A percentile compares a stretch with the other conserved stretches of the same genome.
Evolutionary conservation across 345 rosid genomes (phyloP).

Genomic region (Erysimum cheiranthoides): DNA sequence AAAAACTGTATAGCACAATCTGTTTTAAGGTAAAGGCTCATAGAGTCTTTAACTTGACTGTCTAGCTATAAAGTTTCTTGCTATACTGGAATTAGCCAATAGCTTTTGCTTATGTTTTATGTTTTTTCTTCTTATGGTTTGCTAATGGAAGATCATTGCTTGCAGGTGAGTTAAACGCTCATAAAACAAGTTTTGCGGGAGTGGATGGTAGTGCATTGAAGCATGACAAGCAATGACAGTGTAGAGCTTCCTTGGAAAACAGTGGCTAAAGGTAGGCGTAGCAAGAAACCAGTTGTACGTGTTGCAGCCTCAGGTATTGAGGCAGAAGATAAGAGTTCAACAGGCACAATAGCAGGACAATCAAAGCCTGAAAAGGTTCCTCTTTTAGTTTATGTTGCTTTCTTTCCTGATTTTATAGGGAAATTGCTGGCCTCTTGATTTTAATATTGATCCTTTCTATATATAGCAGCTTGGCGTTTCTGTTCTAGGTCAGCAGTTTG

Average conservation of each 20-base stretch:
- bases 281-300: conserved; percentile 45
- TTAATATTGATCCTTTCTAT: conserved; percentile 9
- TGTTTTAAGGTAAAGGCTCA: conserved; percentile 12
- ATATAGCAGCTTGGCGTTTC: conserved; percentile 60
- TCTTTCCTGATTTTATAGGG: neutral
- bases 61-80: neutral
- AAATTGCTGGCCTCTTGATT: neutral
- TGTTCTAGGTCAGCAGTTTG: conserved; percentile 56
- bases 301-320: conserved; percentile 36
- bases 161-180: neutral
- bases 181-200: too few relatives aligned
- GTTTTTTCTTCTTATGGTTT: neutral
- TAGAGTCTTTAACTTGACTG: conserved; percentile 25
- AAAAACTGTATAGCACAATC: neutral
- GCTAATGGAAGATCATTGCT: conserved; percentile 8
- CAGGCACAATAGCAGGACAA: conserved; percentile 36
- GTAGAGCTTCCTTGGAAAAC: conserved; percentile 62
- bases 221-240: conserved; percentile 54
- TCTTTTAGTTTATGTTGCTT: neutral
- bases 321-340: conserved; percentile 38
- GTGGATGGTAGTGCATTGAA: conserved; percentile 45
- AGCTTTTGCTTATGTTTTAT: conserved; percentile 11
- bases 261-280: conserved; percentile 53
- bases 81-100: neutral
- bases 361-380: conserved; percentile 65